Conservation (phyloP, 23 red algal species). For the Gracilaria gracilis region DNA sequence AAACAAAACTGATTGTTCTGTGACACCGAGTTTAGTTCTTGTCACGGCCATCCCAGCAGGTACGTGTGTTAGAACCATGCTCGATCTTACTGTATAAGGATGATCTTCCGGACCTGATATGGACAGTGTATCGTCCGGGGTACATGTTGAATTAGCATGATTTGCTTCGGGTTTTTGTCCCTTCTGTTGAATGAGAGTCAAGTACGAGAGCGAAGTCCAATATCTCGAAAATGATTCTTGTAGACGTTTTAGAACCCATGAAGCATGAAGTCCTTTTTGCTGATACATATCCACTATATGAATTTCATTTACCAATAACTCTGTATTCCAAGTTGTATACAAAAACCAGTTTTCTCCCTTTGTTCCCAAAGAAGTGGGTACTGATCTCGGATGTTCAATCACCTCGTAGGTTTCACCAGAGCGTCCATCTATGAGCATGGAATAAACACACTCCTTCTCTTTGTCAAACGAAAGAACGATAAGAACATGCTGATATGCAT, state of each 20-base stretch:
- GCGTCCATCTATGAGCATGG: conserved; percentile 53
- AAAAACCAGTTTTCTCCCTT: conserved; percentile 77
- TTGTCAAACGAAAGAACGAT: conserved; percentile 55
- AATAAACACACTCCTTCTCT: conserved; percentile 12
- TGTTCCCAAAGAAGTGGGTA: conserved; percentile 6
- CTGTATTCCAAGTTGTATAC: conserved; percentile 75
- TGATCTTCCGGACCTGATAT: not conserved
- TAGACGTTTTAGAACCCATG: conserved; percentile 12
- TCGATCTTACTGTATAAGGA: conserved; percentile 45
- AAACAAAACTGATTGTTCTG: conserved; percentile 46
- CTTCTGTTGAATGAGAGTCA: not conserved
- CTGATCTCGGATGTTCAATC: conserved; percentile 39
- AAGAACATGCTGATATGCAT: conserved; percentile 10
- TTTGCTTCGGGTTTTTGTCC: not conserved
- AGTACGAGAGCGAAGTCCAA: not conserved
- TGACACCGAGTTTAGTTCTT: conserved; percentile 39
- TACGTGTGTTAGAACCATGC: conserved; percentile 33
- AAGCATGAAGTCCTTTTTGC: not conserved
- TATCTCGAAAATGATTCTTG: not conserved
- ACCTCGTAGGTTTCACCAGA: conserved; percentile 49
- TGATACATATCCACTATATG: conserved; percentile 84
- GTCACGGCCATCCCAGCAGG: conserved; percentile 40
- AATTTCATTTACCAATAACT: conserved; percentile 38
- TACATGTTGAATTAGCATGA: not conserved
- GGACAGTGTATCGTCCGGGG: not conserved